A percentile compares a stretch with the other conserved stretches of the same genome.
Evolutionary conservation across 208 protist genomes (phyloP).

Genomic region (Trypanosoma avium): DNA sequence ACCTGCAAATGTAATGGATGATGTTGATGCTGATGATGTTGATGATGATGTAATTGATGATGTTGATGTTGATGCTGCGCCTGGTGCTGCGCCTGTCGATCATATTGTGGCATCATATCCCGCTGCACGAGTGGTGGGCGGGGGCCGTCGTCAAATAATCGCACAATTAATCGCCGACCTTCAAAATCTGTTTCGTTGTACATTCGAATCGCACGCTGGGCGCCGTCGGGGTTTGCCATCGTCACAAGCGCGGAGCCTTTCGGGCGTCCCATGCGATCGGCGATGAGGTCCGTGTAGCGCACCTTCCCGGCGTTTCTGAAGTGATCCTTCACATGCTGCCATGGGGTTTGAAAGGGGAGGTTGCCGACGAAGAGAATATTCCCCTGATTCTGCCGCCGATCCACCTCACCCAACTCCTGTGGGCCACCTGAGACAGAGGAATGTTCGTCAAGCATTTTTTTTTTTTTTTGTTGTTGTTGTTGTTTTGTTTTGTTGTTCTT

Average conservation of each 20-base stretch:
- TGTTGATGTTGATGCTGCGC: constrained; percentile 20
- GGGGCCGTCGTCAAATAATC: constrained; percentile 79
- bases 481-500: neutral
- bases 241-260: constrained; percentile 86
- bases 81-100: constrained; percentile 26
- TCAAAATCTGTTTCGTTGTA: constrained; percentile 90
- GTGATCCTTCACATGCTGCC: constrained; percentile 90
- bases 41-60: constrained; percentile 17
- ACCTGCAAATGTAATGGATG: no score
- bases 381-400: constrained; percentile 51
- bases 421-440: constrained; percentile 21
- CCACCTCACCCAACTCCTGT: constrained; percentile 16
- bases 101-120: constrained; percentile 64
- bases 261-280: constrained; percentile 64
- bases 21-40: constrained; percentile 19
- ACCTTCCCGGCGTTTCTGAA: constrained; percentile 83
- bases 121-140: constrained; percentile 75
- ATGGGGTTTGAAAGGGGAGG: constrained; percentile 83
- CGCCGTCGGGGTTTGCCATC: constrained; percentile 71
- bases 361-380: constrained; percentile 89
- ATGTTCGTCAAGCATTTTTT: constrained; percentile 21
- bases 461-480: neutral
- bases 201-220: constrained; percentile 65
- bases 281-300: constrained; percentile 85
- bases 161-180: constrained; percentile 84